Conservation (phyloP, 73 alveolate genomes). For the Blepharisma japonicum region DNA sequence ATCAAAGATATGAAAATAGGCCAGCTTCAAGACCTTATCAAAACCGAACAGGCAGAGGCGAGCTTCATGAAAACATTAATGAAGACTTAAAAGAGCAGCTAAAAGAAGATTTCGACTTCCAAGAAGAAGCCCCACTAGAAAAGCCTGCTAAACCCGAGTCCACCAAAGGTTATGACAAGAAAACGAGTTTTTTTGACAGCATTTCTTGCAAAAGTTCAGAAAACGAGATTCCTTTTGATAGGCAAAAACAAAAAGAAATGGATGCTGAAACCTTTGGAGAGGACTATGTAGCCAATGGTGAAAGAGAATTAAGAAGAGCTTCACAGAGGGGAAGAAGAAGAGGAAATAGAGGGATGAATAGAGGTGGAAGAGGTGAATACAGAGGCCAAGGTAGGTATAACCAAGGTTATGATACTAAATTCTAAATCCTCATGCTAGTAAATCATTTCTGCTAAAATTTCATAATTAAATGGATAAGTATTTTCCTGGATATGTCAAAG, state of each 20-base stretch:
- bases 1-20: background rate
- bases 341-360: background rate
- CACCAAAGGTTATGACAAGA: background rate
- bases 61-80: background rate
- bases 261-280: slow-evolving; percentile 19
- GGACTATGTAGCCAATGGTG: background rate
- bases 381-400: background rate
- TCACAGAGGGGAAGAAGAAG: background rate
- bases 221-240: background rate
- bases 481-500: background rate
- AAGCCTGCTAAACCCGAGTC: background rate
- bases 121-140: background rate
- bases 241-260: background rate
- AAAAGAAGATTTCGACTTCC: slow-evolving; percentile 16
- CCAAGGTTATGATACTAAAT: background rate
- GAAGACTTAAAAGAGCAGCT: background rate
- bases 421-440: background rate
- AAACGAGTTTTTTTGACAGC: background rate
- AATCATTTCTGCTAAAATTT: background rate
- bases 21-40: background rate
- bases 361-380: background rate
- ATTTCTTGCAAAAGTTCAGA: background rate
- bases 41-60: background rate
- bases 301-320: background rate
- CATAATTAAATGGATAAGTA: background rate